Base-by-base conservation (phyloP, 768 basidiomycete genomes). In the Nevesoporus exiguus region DNA sequence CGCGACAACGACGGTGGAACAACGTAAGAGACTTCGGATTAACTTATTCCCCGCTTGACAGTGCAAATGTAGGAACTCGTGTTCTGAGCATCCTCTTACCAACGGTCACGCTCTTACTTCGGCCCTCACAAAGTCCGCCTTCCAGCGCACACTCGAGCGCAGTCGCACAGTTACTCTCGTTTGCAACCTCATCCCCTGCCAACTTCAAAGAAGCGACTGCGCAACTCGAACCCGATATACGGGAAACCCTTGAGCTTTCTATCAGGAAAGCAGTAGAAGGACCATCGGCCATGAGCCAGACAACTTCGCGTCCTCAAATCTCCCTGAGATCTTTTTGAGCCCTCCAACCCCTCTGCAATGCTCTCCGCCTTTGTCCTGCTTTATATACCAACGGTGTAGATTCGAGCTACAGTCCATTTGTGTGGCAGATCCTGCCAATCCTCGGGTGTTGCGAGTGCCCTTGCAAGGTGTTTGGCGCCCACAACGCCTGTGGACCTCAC, bases 151-250 rank as follows among this genome's bases (percentile, higher is more conserved):
- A 85, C 48, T 62, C 77, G 0, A 80, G 84, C 54, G 83, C 84
- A 3, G 77, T 90, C 21, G 67, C 79, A 3, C 86, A 91, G 47
- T 69, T 97, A 1, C 70, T 98, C 27, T 71, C 76, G 2, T 85
- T 90, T 53, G 93, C 93, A 0, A 79, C 87, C 0, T 71, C 79
- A 0, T 81, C 85, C 3, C 88, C 95, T 0, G 66, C 73, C 5
- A 80, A 87, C 13, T 98, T 98, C 80, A 93, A 90, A 67, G 90
- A 93, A 42, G 91, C 88, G 1, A 86, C 90, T 3, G 78, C 74
- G 9, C 83, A 79, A 45, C 76, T 98, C 21, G 84, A 86, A 27
- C 66, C 75, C 7, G 68, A 76, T 0, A 77, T 77, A 7, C 74
- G 84, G 42, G 83, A 85, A 45, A 71, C 80, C 22, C 68, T 98